A percentile compares a stretch with the other conserved stretches of the same genome.
Conservation (phyloP, 345 rosid species). For the Alliaria petiolata region DNA sequence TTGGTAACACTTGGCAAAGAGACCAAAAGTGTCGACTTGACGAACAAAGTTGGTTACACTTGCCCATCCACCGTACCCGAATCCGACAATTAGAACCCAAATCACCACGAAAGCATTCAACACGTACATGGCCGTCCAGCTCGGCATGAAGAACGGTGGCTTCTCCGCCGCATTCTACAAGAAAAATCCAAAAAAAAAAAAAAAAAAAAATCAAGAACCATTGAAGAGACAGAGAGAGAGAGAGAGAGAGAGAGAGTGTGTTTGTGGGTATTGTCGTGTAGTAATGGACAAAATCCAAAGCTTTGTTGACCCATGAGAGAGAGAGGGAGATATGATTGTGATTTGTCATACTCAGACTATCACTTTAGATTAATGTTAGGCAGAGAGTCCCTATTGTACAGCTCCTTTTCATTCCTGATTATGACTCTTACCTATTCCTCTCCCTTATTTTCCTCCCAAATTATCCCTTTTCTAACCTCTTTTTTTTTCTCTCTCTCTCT, state of each 20-base stretch:
- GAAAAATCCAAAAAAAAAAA: not conserved
- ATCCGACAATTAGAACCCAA: constrained; percentile 87
- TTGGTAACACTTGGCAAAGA: constrained; percentile 96
- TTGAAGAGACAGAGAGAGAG: not conserved
- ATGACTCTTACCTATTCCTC: constrained; percentile 29
- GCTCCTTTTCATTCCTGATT: constrained; percentile 25
- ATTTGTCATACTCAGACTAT: constrained; percentile 31
- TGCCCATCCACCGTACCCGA: constrained; percentile 99
- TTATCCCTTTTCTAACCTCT: constrained; percentile 10
- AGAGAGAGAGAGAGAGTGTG: not conserved
- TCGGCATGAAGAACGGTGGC: constrained; percentile 79
- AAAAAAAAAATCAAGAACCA: not conserved
- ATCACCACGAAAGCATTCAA: constrained; percentile 67
- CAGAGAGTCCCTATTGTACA: constrained; percentile 31
- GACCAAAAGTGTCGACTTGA: constrained; percentile 89
- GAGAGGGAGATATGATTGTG: constrained; percentile 24
- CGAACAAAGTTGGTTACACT: constrained; percentile 83
- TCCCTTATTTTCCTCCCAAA: constrained; percentile 29
- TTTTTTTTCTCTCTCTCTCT: no score
- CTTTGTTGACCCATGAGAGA: constrained; percentile 23
- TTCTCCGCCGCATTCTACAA: constrained; percentile 93
- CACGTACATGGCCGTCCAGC: constrained; percentile 90
- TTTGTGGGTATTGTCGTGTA: constrained; percentile 21
- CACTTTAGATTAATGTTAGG: constrained; percentile 34
- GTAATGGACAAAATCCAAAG: constrained; percentile 34